Base-by-base conservation (phyloP, 306 rosid genomes). In the Morella rubra region DNA sequence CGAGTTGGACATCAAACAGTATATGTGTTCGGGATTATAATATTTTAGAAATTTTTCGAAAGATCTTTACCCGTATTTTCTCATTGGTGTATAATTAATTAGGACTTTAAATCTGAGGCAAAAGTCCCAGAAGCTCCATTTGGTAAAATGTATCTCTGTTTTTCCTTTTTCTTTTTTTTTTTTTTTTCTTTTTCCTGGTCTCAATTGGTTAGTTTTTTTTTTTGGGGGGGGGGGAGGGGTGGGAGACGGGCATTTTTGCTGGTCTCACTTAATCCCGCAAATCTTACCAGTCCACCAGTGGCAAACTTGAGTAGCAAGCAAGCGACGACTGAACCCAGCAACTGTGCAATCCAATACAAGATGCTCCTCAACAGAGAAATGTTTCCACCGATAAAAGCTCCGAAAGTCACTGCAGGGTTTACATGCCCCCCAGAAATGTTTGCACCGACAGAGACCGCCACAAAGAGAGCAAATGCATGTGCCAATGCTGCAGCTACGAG, bases 391-490 rank as follows among this genome's bases (percentile, higher is more conserved):
- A 93, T 40, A 68, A 90, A 87, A 2, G 93, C 96, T 19, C 97
- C 97, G 72, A 91, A 89, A 8, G 96, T 93, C 64, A 93, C 97
- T 5, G 96, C 96, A 45, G 96, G 97, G 70, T 93, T 93, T 44
- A 93, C 93, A 78, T 93, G 98, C 7, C 97, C 98, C 4, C 97
- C 98, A 42, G 92, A 93, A 72, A 84, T 82, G 77, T 90, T 91
- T 60, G 98, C 93, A 9, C 92, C 97, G 18, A 91, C 88, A 1
- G 93, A 87, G 32, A 93, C 98, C 6, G 93, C 96, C 77, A 91
- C 97, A 44, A 90, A 80, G 6, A 90, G 87, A 0, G 92, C 96
- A 42, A 93, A 91, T 67, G 93, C 97, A 54, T 93, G 97, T 18
- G 97, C 84, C 20, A 91, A n/a, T 27, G 98, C 70, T 7, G 97